These are phyloP conservation scores for Kodamaea alishanica DNA, from an alignment of 1,139 yeast genomes.

Conservation along the genomic window DNA sequence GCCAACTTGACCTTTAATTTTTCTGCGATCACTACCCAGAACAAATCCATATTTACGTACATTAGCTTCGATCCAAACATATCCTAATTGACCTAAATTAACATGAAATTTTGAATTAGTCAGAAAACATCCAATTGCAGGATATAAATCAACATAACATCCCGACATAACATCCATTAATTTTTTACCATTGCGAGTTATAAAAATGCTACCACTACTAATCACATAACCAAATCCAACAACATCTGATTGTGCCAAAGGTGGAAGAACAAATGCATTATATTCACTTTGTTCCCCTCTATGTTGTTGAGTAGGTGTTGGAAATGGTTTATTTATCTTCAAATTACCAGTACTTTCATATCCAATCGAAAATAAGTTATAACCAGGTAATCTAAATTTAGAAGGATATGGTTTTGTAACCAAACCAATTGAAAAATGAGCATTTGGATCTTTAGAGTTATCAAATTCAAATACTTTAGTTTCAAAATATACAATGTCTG, in stretches of 20 bases:
- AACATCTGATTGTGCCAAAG: slow-evolving; percentile 77
- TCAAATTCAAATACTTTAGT: slow-evolving; percentile 55
- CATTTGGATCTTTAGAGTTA: slow-evolving; percentile 35
- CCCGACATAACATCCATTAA: slow-evolving; percentile 80
- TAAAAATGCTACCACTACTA: slow-evolving; percentile 75
- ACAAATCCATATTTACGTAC: slow-evolving; percentile 93
- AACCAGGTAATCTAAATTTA: slow-evolving; percentile 82
- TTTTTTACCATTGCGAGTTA: slow-evolving; percentile 88
- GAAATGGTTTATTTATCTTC: slow-evolving; percentile 74
- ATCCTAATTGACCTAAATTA: slow-evolving; percentile 88
- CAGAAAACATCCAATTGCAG: slow-evolving; percentile 81
- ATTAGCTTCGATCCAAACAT: slow-evolving; percentile 92
- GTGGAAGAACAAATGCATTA: slow-evolving; percentile 72
- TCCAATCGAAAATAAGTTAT: slow-evolving; percentile 75
- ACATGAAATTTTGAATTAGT: slow-evolving; percentile 73
- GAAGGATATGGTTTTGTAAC: slow-evolving; percentile 85
- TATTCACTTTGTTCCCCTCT: slow-evolving; percentile 43
- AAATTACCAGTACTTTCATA: slow-evolving; percentile 84
- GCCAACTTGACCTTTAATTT: slow-evolving; percentile 44
- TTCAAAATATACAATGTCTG: slow-evolving; percentile 69
- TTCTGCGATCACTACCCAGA: slow-evolving; percentile 48
- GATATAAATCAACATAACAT: slow-evolving; percentile 75
- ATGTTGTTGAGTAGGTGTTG: slow-evolving; percentile 48
- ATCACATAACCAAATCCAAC: slow-evolving; percentile 89
- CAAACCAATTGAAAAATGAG: slow-evolving; percentile 68